These are phyloP conservation scores for Sechiopsis laciniata DNA, from an alignment of 306 rosid genomes.

Conservation along the genomic window DNA sequence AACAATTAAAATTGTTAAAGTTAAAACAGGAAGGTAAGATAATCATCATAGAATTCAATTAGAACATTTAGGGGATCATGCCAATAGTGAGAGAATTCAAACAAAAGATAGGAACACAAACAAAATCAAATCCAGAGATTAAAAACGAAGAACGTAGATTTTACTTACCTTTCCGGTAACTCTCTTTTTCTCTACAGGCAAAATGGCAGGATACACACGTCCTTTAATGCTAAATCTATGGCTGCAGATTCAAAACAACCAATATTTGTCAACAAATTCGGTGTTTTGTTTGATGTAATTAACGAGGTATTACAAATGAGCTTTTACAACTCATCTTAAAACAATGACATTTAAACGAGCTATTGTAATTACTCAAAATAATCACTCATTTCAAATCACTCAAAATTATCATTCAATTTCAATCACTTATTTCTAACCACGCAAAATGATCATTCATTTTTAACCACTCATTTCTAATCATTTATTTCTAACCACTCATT, in stretches of 20 bases:
- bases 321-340: too few relatives aligned
- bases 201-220: slow-evolving; percentile 88
- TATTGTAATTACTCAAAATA: too few relatives aligned
- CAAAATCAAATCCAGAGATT: background rate
- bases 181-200: slow-evolving; percentile 48
- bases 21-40: background rate
- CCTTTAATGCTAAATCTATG: slow-evolving; percentile 73
- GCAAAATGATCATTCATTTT: too few relatives aligned
- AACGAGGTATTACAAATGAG: too few relatives aligned
- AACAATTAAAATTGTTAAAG: background rate
- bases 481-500: too few relatives aligned
- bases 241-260: slow-evolving; percentile 31
- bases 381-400: too few relatives aligned
- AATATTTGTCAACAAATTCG: background rate
- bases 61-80: background rate
- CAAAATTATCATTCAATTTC: too few relatives aligned
- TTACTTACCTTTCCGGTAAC: slow-evolving; percentile 56
- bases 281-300: too few relatives aligned
- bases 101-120: background rate
- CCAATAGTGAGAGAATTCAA: background rate
- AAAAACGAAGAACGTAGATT: background rate
- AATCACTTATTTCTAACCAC: too few relatives aligned
- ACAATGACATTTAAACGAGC: too few relatives aligned
- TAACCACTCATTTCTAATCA: too few relatives aligned
- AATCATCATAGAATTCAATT: background rate